Conservation (phyloP, 257 asterid genomes). For the Sherardia arvensis region DNA sequence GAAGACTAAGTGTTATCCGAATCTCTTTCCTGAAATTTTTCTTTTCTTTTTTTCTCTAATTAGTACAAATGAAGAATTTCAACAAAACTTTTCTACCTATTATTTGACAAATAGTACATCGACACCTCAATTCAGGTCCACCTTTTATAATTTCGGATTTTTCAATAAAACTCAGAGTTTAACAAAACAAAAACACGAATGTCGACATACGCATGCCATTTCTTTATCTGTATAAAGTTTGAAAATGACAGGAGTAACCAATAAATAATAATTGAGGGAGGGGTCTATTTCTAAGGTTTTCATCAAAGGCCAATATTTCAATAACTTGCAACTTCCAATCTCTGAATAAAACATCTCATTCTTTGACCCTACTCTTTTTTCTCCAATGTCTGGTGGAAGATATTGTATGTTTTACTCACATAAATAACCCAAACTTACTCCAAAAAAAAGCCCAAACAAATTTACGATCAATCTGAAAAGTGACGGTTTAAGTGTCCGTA, state of each 20-base stretch:
- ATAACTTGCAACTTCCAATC: conserved; percentile 3
- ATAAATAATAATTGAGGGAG: conserved; percentile 3
- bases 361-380: conserved; percentile 1
- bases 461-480: too few species aligned
- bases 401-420: too few species aligned
- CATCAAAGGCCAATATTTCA: not conserved
- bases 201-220: conserved; percentile 9
- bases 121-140: not conserved
- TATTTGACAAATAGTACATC: not conserved
- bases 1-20: too few species aligned
- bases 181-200: not conserved
- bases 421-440: too few species aligned
- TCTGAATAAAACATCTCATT: not conserved
- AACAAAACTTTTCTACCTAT: not conserved
- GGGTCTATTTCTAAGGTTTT: not conserved
- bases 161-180: not conserved
- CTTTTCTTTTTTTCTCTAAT: too few species aligned
- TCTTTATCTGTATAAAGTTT: conserved; percentile 11
- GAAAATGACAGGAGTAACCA: conserved; percentile 3
- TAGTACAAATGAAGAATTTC: not conserved
- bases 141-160: not conserved
- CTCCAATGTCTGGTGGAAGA: not conserved
- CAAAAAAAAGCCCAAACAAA: too few species aligned
- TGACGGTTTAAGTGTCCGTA: too few species aligned
- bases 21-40: too few species aligned